Evolutionary conservation across 805 yeast species (phyloP).

Genomic region (Sugiyamaella americana): DNA sequence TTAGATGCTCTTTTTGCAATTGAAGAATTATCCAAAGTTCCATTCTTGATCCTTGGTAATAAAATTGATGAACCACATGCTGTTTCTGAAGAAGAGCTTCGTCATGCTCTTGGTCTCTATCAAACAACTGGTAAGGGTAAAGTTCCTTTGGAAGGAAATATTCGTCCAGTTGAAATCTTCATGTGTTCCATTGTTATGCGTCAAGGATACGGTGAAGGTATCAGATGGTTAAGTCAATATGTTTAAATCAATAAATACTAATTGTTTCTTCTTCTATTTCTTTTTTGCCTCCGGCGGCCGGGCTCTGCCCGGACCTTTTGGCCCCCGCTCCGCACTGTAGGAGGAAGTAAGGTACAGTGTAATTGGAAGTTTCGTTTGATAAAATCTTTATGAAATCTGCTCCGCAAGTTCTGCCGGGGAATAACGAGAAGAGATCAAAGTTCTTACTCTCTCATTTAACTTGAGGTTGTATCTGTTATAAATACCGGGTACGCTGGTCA

Average conservation of each 20-base stretch:
- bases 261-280: neutral
- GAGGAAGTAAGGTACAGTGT: no score
- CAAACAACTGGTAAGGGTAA: conserved; percentile 88
- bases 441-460: no score
- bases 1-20: conserved; percentile 87
- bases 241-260: conserved; percentile 41
- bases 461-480: no score
- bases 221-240: conserved; percentile 96
- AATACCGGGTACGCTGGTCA: no score
- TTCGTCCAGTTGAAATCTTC: conserved; percentile 90
- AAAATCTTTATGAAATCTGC: no score
- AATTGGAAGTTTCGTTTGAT: no score
- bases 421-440: no score
- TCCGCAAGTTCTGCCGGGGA: no score
- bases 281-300: no score
- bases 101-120: conserved; percentile 81
- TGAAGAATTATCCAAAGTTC: conserved; percentile 84
- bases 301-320: no score
- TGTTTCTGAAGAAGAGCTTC: conserved; percentile 88
- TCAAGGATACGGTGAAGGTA: conserved; percentile 97
- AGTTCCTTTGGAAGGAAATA: conserved; percentile 56
- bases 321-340: no score
- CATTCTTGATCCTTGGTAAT: conserved; percentile 91
- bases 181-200: conserved; percentile 99
- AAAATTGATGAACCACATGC: conserved; percentile 94